Evolutionary conservation across 768 basidiomycete species (phyloP), one percentile per base, ranked within the genome.

Genomic region (Pleurotus sapidus): DNA sequence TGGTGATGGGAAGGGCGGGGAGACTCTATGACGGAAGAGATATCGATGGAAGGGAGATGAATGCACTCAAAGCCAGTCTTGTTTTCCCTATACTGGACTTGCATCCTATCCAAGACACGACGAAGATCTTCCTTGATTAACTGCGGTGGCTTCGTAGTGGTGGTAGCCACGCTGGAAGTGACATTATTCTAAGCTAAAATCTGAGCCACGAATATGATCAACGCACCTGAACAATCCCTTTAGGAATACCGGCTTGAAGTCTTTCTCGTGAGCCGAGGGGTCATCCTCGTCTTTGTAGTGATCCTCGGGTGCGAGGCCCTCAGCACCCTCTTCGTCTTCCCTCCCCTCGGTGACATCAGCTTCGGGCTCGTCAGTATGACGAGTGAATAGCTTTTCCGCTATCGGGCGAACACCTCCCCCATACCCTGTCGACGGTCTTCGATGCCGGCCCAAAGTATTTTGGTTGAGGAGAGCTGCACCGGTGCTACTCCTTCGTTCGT

Each of bases 11-110:
- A 60, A 67, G 69, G 59, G 46, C 64, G 63, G 46, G 55, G 57
- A 3, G 68, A 61, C 8, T 63, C 61, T 8, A 84, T 81, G 11
- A 96, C 78, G 12, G 92, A 89, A 3, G 89, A 80, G 8, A 98
- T 73, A 67, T 97, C 95, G 70, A 98, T 98, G 25, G 93, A 95
- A 0, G 96, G 96, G 27, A 91, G 72, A 69, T 99, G 94, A 20
- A 96, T 91, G 74, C 97, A 99, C 70, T 99, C 96, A 69, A 93
- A 98, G 2, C 96, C 97, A 57, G 85, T 78, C 72, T 88, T 91
- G 63, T 84, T 93, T 69, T 94, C 91, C 40, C 93, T 84, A 68
- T 97, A 94, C 70, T 94, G 93, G 30, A 99, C 90, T 61, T 95
- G 94, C 86, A 98, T 93, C 47, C 95, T 84, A 65, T 95, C 92